phyloP scores from a whole-genome alignment of 2,329 filamentous ascomycete genomes.

The Cytospora schulzeri region DNA sequence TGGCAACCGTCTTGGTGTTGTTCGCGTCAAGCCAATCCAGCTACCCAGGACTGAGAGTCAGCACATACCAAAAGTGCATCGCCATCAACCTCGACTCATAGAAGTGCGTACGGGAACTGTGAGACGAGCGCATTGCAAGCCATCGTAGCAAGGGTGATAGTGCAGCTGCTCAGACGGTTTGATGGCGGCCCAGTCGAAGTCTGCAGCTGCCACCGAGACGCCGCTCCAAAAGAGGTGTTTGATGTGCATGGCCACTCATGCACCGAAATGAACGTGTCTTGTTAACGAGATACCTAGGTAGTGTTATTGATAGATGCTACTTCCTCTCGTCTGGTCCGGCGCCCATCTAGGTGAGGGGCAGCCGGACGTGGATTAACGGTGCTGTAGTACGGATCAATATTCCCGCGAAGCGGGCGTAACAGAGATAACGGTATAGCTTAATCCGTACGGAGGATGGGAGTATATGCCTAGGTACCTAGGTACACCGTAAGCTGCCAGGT shows the following conservation, averaged over 20 bases:
- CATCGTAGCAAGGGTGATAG: conserved; percentile 45
- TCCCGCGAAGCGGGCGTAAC: no score
- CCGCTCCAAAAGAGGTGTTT: not conserved
- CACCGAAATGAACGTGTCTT: not conserved
- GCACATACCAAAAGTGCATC: not conserved
- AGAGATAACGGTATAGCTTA: no score
- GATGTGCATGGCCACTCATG: not conserved
- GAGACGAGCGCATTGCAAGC: conserved; percentile 45
- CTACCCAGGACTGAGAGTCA: not conserved
- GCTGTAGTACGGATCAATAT: not conserved
- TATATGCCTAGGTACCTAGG: not conserved
- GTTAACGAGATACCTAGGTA: no score
- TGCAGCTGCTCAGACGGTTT: conserved; percentile 39
- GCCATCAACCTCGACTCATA: no score
- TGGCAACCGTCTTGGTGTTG: conserved; percentile 37
- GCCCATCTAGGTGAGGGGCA: not conserved
- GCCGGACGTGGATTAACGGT: no score
- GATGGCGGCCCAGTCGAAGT: conserved; percentile 39
- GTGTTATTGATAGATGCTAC: not conserved
- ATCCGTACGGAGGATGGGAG: not conserved
- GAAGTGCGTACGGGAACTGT: conserved; percentile 39
- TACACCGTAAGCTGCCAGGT: not conserved
- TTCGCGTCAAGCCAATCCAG: conserved; percentile 44
- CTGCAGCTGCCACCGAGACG: not conserved
- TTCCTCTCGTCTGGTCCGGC: not conserved